A percentile compares a stretch with the other conserved stretches of the same genome.
Conservation (phyloP, 192 early-diverging fungal genomes). For the Diversispora epigaea region DNA sequence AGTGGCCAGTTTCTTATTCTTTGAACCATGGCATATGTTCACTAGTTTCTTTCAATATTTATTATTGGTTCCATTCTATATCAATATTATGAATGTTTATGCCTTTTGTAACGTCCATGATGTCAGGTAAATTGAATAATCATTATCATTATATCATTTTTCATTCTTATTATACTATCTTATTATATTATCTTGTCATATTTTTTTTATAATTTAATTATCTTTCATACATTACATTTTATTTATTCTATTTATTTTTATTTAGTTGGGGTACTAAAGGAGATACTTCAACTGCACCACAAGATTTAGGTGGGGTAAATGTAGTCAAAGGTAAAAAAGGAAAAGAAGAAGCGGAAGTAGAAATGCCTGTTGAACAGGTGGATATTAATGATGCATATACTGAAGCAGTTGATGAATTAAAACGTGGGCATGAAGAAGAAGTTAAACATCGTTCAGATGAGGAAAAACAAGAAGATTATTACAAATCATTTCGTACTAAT, state of each 20-base stretch:
- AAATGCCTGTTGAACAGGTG: slow-evolving; percentile 45
- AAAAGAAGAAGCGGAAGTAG: slow-evolving; percentile 47
- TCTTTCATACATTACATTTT: slow-evolving; percentile 40
- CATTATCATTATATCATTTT: too few species aligned
- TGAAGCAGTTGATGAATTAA: slow-evolving; percentile 61
- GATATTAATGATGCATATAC: slow-evolving; percentile 51
- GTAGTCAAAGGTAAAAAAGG: slow-evolving; percentile 23
- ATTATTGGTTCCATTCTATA: slow-evolving; percentile 74
- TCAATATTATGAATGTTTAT: slow-evolving; percentile 67
- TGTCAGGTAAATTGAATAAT: slow-evolving; percentile 41
- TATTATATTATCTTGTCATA: not conserved
- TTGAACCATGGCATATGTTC: slow-evolving; percentile 82
- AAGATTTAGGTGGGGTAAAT: slow-evolving; percentile 39
- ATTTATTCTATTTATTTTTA: slow-evolving; percentile 59
- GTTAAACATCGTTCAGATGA: slow-evolving; percentile 61
- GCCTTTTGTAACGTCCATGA: slow-evolving; percentile 63
- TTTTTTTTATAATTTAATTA: too few species aligned
- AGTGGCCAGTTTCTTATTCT: slow-evolving; percentile 61
- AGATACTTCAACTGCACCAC: slow-evolving; percentile 54
- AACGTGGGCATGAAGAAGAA: slow-evolving; percentile 44
- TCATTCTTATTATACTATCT: not conserved
- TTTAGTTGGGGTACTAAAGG: slow-evolving; percentile 87
- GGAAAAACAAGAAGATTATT: slow-evolving; percentile 80
- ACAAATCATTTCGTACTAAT: slow-evolving; percentile 76
- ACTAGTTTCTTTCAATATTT: slow-evolving; percentile 71